Evolutionary conservation across 2,329 filamentous ascomycete genomes (phyloP), one percentile per base, ranked within the genome.

Genomic region (Colletotrichum lindemuthianum): DNA sequence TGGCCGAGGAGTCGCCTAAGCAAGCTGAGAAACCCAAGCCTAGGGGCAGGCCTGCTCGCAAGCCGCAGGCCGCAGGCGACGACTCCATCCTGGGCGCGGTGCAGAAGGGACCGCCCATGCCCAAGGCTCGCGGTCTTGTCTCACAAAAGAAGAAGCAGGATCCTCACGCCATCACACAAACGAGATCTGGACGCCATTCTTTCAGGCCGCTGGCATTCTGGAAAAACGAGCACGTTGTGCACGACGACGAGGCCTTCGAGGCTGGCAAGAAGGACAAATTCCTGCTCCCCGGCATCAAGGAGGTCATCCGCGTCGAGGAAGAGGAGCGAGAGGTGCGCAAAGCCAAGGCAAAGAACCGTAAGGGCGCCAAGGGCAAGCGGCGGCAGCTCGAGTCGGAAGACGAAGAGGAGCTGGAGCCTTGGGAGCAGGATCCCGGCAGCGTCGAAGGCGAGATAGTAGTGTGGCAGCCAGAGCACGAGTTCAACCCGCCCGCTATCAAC

Each of bases 161-260:
- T 8, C 75, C 79, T 1, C 83, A 88, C 57, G 81, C 78, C 33
- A 80, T 86, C 67, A 82, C 82, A 36, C 85, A 83, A 48, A 92
- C 90, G 54, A 89, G 93, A 58, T 95, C 90, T 11, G 94, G 93
- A 2, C 88, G 96, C 60, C 87, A 88, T 56, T 92, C 92, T 9
- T 89, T 92, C 67, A 87, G 88, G 65, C 96, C 94, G 0, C 78
- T 97, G 39, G 88, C 92, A 33, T 97, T 86, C 74, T 98, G 95
- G 95, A 89, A 89, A 71, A 93, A 93, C 69, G 95, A 98, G 74
- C 87, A 86, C 58, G 87, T 91, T 50, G 86, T 93, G 24, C 92
- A 89, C 72, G 88, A 90, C 55, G 82, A 85, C 15, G 85, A 88
- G 52, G 76, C 72, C 34, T 74, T 77, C 47, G 79, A 80, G 34